These are phyloP conservation scores for Erucastrum elatum DNA, from an alignment of 345 rosid genomes.

Conservation along the genomic window DNA sequence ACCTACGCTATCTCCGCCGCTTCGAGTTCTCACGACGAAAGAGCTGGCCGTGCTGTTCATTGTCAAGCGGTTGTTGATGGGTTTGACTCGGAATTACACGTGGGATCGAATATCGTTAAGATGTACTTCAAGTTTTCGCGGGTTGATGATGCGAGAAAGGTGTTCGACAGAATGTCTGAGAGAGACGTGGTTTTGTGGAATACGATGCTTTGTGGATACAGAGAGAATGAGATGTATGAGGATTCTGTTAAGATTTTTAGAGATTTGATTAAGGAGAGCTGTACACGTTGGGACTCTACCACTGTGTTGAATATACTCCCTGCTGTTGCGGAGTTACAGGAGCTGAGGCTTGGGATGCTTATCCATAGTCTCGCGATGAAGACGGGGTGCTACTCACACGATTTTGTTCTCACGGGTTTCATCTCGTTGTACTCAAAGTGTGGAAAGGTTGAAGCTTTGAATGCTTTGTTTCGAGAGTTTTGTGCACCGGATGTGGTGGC, in stretches of 20 bases:
- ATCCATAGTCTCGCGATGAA: conserved; percentile 60
- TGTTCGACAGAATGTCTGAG: conserved; percentile 63
- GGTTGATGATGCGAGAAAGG: conserved; percentile 44
- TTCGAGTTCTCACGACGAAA: conserved; percentile 40
- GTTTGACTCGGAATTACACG: conserved; percentile 51
- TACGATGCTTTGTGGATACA: conserved; percentile 63
- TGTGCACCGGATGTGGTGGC: conserved; percentile 61
- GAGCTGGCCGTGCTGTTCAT: conserved; percentile 51
- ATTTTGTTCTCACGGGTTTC: conserved; percentile 63
- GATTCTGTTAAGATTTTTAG: conserved; percentile 51
- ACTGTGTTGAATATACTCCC: conserved; percentile 64
- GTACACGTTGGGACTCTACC: conserved; percentile 47
- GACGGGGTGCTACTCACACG: conserved; percentile 53
- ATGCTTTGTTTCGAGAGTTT: conserved; percentile 54
- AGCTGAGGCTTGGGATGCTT: conserved; percentile 56
- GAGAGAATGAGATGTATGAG: conserved; percentile 48
- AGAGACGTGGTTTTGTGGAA: conserved; percentile 71
- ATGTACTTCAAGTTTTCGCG: conserved; percentile 52
- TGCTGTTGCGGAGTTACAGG: conserved; percentile 71
- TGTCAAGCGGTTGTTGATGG: conserved; percentile 59
- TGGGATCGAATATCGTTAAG: conserved; percentile 64
- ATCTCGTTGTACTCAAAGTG: conserved; percentile 65
- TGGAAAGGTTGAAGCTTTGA: conserved; percentile 45
- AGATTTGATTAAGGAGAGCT: conserved; percentile 48
- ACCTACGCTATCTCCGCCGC: conserved; percentile 57